Evolutionary conservation across 176 grass and related monocot species (phyloP).

Genomic region (Pontederia paniculata): DNA sequence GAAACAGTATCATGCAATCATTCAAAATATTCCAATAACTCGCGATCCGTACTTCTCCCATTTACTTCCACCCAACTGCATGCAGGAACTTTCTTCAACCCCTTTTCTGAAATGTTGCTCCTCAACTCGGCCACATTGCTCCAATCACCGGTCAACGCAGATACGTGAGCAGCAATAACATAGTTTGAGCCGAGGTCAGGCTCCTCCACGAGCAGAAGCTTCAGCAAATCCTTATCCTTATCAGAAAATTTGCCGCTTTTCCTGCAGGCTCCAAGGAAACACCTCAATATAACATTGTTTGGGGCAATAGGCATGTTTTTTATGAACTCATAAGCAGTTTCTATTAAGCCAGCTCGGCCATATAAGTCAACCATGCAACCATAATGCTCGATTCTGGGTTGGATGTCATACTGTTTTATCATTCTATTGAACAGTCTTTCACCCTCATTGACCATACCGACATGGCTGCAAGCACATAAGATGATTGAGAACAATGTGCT

Average conservation of each 20-base stretch:
- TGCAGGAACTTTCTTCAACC: slow-evolving; percentile 19
- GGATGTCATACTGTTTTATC: slow-evolving; percentile 13
- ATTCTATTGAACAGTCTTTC: slow-evolving; percentile 16
- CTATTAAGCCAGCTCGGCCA: slow-evolving; percentile 16
- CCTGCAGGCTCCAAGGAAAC: slow-evolving; percentile 18
- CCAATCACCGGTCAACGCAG: slow-evolving; percentile 19
- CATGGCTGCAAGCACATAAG: slow-evolving; percentile 24
- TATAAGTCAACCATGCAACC: slow-evolving; percentile 27
- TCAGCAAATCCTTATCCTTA: slow-evolving; percentile 6
- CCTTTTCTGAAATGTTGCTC: slow-evolving; percentile 13
- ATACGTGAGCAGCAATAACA: slow-evolving; percentile 19
- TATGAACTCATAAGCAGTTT: slow-evolving; percentile 20
- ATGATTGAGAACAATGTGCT: slow-evolving; percentile 19
- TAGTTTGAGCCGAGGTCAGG: slow-evolving; percentile 22
- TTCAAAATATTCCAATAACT: background rate
- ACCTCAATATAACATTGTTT: slow-evolving; percentile 23
- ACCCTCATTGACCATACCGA: slow-evolving; percentile 21
- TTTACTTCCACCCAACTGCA: slow-evolving; percentile 23
- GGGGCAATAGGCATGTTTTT: slow-evolving; percentile 12
- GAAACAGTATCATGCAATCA: background rate
- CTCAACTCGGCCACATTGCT: slow-evolving; percentile 12
- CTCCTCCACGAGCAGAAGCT: slow-evolving; percentile 15
- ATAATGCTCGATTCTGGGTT: slow-evolving; percentile 17
- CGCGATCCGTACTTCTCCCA: background rate
- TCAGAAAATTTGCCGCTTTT: slow-evolving; percentile 4